A percentile compares a stretch with the other conserved stretches of the same genome.
Evolutionary conservation across 768 basidiomycete species (phyloP).

Genomic region (Agrocybe pediades): DNA sequence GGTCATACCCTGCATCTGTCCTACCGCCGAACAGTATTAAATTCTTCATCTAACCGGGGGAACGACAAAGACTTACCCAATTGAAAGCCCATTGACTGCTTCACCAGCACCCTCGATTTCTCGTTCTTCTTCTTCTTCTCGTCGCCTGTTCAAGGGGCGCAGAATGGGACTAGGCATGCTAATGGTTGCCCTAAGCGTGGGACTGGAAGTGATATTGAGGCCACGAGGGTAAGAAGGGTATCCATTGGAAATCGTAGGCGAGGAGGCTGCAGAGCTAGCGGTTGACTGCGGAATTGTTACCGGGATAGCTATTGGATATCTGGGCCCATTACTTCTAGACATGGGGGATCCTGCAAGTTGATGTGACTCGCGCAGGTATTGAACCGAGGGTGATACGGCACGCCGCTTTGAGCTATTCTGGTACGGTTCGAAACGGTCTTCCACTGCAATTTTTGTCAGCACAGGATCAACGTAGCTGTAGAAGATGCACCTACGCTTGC

Average conservation of each 20-base stretch:
- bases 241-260: conserved; percentile 62
- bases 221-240: conserved; percentile 51
- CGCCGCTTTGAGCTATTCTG: conserved; percentile 76
- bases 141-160: conserved; percentile 63
- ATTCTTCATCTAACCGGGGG: neutral
- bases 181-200: conserved; percentile 64
- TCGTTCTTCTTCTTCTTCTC: conserved; percentile 60
- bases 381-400: conserved; percentile 80
- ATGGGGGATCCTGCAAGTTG: conserved; percentile 51
- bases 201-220: conserved; percentile 67
- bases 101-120: conserved; percentile 82
- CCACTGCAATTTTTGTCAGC: conserved; percentile 46
- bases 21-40: neutral
- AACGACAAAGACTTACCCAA: conserved; percentile 31
- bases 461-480: neutral
- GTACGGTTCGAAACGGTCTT: conserved; percentile 86
- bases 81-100: conserved; percentile 65
- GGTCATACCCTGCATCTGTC: neutral
- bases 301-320: conserved; percentile 70
- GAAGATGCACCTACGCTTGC: conserved; percentile 59
- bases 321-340: conserved; percentile 41
- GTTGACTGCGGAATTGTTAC: conserved; percentile 59
- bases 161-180: conserved; percentile 77
- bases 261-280: conserved; percentile 68
- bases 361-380: conserved; percentile 65